phyloP scores from a whole-genome alignment of 2,329 filamentous ascomycete genomes.

The Alternaria metachromatica region DNA sequence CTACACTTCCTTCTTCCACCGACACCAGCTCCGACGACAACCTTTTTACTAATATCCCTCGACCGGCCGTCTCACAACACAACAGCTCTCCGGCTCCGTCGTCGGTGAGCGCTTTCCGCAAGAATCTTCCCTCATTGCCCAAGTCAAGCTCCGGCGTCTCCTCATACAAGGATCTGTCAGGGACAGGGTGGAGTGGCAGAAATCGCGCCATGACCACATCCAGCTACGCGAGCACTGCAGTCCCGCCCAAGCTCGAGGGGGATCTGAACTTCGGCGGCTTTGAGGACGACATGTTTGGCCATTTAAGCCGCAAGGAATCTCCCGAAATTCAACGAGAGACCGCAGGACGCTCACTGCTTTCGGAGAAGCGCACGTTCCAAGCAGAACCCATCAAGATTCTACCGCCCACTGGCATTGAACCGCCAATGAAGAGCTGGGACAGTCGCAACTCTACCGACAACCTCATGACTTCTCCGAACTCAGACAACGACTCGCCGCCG shows the following conservation, averaged over 20 bases:
- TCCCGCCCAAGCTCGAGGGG: slow-evolving; percentile 59
- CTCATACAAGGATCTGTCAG: slow-evolving; percentile 25
- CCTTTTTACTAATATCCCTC: slow-evolving; percentile 43
- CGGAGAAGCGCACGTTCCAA: slow-evolving; percentile 45
- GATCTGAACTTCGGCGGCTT: slow-evolving; percentile 45
- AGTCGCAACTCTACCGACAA: slow-evolving; percentile 60
- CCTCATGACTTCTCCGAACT: slow-evolving; percentile 53
- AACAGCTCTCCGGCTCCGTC: slow-evolving; percentile 37
- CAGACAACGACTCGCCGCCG: slow-evolving; percentile 43
- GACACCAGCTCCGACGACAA: slow-evolving; percentile 48
- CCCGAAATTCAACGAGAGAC: slow-evolving; percentile 33
- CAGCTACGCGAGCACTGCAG: slow-evolving; percentile 57
- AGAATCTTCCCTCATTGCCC: slow-evolving; percentile 38
- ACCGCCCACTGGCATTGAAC: slow-evolving; percentile 52
- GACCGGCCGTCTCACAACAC: slow-evolving; percentile 39
- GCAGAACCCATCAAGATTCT: slow-evolving; percentile 55
- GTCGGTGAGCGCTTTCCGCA: slow-evolving; percentile 29
- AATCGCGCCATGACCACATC: slow-evolving; percentile 57
- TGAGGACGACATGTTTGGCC: slow-evolving; percentile 61
- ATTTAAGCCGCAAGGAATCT: slow-evolving; percentile 39
- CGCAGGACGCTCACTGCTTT: slow-evolving; percentile 43
- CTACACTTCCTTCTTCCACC: slow-evolving; percentile 50
- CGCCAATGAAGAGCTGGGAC: slow-evolving; percentile 60
- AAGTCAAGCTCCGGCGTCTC: slow-evolving; percentile 29
- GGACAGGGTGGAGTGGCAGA: slow-evolving; percentile 19